A percentile compares a stretch with the other conserved stretches of the same genome.
Evolutionary conservation across 164 flowering plant species (phyloP).

Genomic region (Buxus sempervirens): DNA sequence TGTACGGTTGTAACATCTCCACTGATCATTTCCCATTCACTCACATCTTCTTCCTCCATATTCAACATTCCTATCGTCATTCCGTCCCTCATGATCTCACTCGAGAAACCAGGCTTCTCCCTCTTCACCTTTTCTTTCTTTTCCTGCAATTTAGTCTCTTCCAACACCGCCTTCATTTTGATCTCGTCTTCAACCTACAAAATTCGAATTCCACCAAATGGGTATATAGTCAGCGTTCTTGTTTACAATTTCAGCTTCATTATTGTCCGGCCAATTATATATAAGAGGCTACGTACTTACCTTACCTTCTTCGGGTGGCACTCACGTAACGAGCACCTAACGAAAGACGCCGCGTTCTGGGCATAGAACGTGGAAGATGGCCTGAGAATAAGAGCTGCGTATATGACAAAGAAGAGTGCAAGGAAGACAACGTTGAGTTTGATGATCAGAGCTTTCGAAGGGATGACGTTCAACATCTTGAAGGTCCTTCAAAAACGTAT

Average conservation of each 20-base stretch:
- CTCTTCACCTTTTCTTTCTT: conserved; percentile 26
- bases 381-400: conserved; percentile 53
- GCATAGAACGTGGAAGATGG: conserved; percentile 49
- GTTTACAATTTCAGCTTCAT: not conserved
- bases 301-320: conserved; percentile 88
- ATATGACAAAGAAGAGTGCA: conserved; percentile 51
- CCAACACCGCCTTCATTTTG: conserved; percentile 51
- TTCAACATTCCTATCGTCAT: conserved; percentile 68
- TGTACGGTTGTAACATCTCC: conserved; percentile 31
- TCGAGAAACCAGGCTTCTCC: conserved; percentile 58
- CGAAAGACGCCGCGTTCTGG: conserved; percentile 34
- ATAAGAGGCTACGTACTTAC: conserved; percentile 55
- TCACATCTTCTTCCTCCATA: conserved; percentile 59
- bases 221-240: not conserved
- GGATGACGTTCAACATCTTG: conserved; percentile 36
- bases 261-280: too few relatives aligned
- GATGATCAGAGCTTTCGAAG: conserved; percentile 62
- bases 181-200: conserved; percentile 39
- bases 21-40: conserved; percentile 42
- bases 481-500: conserved; percentile 18
- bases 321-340: conserved; percentile 62
- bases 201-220: conserved; percentile 8
- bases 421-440: conserved; percentile 67
- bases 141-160: conserved; percentile 20
- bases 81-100: conserved; percentile 25